These are phyloP conservation scores for Saccharomycopsis malanga DNA, from an alignment of 805 yeast genomes.

Conservation along the genomic window DNA sequence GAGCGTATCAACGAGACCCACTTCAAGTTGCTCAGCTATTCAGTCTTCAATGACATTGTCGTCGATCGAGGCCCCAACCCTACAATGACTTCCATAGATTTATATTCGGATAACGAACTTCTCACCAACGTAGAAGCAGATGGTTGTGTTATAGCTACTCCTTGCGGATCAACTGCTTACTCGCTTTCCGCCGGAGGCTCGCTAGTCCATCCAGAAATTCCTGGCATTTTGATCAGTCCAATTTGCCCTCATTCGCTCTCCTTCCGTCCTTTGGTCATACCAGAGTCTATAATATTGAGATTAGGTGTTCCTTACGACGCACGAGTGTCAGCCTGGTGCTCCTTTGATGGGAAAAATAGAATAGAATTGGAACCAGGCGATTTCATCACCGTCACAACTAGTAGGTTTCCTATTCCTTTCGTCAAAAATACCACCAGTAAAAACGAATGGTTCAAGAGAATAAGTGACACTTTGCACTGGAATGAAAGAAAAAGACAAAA, in stretches of 20 bases:
- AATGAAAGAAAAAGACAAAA: slow-evolving; percentile 31
- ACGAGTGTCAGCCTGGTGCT: slow-evolving; percentile 32
- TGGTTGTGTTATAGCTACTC: slow-evolving; percentile 58
- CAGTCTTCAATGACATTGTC: slow-evolving; percentile 46
- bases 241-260: slow-evolving; percentile 48
- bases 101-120: slow-evolving; percentile 41
- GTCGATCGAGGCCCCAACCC: slow-evolving; percentile 48
- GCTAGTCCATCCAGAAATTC: slow-evolving; percentile 47
- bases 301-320: slow-evolving; percentile 31
- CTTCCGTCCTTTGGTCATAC: slow-evolving; percentile 46
- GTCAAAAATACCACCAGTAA: slow-evolving; percentile 25
- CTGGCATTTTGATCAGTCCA: slow-evolving; percentile 50
- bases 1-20: slow-evolving; percentile 26
- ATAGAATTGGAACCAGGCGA: slow-evolving; percentile 30
- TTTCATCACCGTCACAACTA: slow-evolving; percentile 30
- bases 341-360: slow-evolving; percentile 32
- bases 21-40: slow-evolving; percentile 27
- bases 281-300: slow-evolving; percentile 31
- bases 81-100: slow-evolving; percentile 43
- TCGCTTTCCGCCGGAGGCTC: slow-evolving; percentile 49
- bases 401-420: slow-evolving; percentile 30
- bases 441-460: slow-evolving; percentile 30
- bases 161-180: slow-evolving; percentile 61
- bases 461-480: slow-evolving; percentile 32
- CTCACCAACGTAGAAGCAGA: slow-evolving; percentile 62